A percentile compares a stretch with the other conserved stretches of the same genome.
Evolutionary conservation across 2,329 filamentous ascomycete species (phyloP).

Genomic region (Aspergillus spinulosporus): DNA sequence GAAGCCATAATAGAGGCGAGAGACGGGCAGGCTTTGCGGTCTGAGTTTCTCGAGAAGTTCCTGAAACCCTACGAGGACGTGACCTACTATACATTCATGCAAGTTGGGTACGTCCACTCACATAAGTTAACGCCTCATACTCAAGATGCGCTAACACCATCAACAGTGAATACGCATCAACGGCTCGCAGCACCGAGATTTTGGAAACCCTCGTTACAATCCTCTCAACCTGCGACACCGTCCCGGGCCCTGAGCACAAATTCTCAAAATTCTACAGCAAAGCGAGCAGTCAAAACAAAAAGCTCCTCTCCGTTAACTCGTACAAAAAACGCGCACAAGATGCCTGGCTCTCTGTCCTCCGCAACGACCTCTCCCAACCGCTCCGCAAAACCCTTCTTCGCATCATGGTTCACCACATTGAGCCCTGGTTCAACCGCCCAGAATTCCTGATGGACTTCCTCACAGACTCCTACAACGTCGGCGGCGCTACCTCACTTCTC

Average conservation of each 20-base stretch:
- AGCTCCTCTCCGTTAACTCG: constrained; percentile 65
- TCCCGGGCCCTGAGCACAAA: constrained; percentile 53
- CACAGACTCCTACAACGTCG: constrained; percentile 86
- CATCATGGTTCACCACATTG: constrained; percentile 73
- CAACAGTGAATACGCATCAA: constrained; percentile 37
- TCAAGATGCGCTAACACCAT: background rate
- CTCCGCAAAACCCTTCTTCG: constrained; percentile 78
- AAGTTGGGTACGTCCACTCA: constrained; percentile 62
- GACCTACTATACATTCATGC: constrained; percentile 76
- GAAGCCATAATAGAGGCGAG: constrained; percentile 60
- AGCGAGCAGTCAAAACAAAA: constrained; percentile 66
- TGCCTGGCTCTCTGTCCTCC: constrained; percentile 79
- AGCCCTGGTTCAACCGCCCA: constrained; percentile 84
- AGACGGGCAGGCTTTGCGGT: constrained; percentile 60
- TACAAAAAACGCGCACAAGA: constrained; percentile 81
- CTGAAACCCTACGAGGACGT: constrained; percentile 80
- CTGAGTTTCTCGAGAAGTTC: constrained; percentile 76
- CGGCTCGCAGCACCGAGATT: constrained; percentile 28
- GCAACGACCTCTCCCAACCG: constrained; percentile 62
- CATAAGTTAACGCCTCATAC: background rate
- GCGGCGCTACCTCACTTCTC: constrained; percentile 81
- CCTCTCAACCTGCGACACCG: constrained; percentile 60
- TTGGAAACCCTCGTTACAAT: constrained; percentile 42
- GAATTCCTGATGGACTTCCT: constrained; percentile 95
- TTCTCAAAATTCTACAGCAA: constrained; percentile 41